phyloP scores from a whole-genome alignment of 257 asterid genomes.

The Rauvolfia tetraphylla region DNA sequence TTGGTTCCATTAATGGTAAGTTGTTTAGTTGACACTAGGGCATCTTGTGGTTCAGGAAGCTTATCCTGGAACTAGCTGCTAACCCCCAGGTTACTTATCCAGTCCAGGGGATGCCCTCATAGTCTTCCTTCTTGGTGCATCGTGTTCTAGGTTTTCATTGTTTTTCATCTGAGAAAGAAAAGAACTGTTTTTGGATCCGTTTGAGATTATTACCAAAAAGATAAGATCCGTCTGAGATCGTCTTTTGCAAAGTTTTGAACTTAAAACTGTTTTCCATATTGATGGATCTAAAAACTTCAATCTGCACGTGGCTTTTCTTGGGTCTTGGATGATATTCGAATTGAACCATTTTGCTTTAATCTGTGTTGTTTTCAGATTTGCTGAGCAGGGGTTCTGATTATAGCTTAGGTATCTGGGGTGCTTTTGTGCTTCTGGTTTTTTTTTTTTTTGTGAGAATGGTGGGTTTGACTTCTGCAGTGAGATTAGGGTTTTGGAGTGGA shows the following conservation, averaged over 20 bases:
- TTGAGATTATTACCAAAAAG: too few species aligned
- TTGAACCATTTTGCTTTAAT: neutral
- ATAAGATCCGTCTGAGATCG: slow-evolving; percentile 1
- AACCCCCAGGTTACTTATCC: neutral
- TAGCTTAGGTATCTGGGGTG: too few species aligned
- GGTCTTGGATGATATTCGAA: neutral
- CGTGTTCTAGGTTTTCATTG: slow-evolving; percentile 9
- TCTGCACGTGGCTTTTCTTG: neutral
- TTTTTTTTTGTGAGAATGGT: neutral
- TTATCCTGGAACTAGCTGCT: neutral
- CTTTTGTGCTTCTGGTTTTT: neutral
- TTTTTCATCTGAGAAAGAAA: neutral
- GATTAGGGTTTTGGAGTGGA: slow-evolving; percentile 54
- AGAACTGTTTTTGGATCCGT: neutral
- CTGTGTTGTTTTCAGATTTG: neutral
- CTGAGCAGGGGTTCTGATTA: neutral
- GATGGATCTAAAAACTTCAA: neutral
- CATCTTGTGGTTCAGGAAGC: neutral
- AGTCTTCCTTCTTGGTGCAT: neutral
- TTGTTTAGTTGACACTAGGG: neutral
- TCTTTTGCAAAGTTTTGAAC: neutral
- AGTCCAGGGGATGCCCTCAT: neutral
- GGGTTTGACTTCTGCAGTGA: slow-evolving; percentile 4
- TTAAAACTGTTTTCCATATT: neutral
- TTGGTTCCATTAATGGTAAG: slow-evolving; percentile 11